Evolutionary conservation across 2,329 filamentous ascomycete species (phyloP).

Genomic region (Sporothrix mexicana): DNA sequence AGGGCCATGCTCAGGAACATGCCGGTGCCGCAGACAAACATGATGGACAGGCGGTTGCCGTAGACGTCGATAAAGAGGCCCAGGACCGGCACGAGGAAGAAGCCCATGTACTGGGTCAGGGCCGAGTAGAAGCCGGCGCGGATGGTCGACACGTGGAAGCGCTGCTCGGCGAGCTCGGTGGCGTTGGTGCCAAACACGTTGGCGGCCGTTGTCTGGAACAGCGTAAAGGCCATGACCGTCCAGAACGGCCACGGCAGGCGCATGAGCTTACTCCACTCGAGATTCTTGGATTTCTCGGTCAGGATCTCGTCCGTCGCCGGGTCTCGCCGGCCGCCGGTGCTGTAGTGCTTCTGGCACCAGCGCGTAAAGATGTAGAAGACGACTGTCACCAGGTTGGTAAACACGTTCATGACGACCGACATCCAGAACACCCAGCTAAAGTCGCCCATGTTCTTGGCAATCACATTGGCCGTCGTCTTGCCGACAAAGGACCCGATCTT

Average conservation of each 20-base stretch:
- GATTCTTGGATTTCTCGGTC: slow-evolving; percentile 64
- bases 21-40: slow-evolving; percentile 54
- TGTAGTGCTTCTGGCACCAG: slow-evolving; percentile 47
- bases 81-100: slow-evolving; percentile 63
- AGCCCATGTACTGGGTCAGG: slow-evolving; percentile 60
- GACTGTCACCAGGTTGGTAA: slow-evolving; percentile 56
- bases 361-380: slow-evolving; percentile 55
- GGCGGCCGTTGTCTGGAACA: slow-evolving; percentile 64
- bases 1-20: slow-evolving; percentile 61
- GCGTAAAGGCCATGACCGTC: slow-evolving; percentile 59
- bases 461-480: slow-evolving; percentile 46
- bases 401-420: slow-evolving; percentile 67
- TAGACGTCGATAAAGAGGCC: slow-evolving; percentile 50
- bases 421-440: slow-evolving; percentile 69
- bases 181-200: slow-evolving; percentile 62
- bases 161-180: slow-evolving; percentile 65
- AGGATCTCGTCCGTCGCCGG: slow-evolving; percentile 63
- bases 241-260: slow-evolving; percentile 66
- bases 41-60: slow-evolving; percentile 46
- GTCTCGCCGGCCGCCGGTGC: slow-evolving; percentile 51
- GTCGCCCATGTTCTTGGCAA: slow-evolving; percentile 49
- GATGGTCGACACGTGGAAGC: slow-evolving; percentile 61
- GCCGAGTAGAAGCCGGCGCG: slow-evolving; percentile 66
- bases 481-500: slow-evolving; percentile 67
- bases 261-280: slow-evolving; percentile 61